Evolutionary conservation across 2,329 filamentous ascomycete species (phyloP).

Genomic region (Botrytis galanthina): DNA sequence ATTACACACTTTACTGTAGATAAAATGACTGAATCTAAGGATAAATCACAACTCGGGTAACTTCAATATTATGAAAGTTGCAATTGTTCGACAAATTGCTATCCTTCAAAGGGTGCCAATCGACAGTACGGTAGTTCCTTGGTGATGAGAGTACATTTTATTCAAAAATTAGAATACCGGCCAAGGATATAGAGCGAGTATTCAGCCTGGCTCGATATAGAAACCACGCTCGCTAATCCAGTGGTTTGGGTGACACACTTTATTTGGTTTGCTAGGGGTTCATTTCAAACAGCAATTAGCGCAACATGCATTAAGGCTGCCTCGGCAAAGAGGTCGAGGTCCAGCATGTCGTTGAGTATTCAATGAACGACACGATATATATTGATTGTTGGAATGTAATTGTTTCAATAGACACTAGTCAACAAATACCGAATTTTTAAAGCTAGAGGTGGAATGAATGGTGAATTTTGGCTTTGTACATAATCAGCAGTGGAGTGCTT

Average conservation of each 20-base stretch:
- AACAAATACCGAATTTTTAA: neutral
- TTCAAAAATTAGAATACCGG: neutral
- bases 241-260: neutral
- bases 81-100: neutral
- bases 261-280: neutral
- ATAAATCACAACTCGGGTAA: neutral
- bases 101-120: neutral
- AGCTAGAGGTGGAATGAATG: neutral
- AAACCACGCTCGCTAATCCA: neutral
- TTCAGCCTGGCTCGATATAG: neutral
- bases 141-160: neutral
- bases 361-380: neutral
- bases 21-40: neutral
- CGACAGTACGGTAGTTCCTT: neutral
- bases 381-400: neutral
- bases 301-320: neutral
- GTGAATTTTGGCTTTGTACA: neutral
- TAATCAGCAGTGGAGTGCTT: too few relatives aligned
- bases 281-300: neutral
- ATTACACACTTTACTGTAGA: neutral
- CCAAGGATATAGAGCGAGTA: neutral
- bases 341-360: neutral
- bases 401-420: neutral
- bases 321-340: neutral
- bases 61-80: neutral